Percentiles rank a stretch among this genome's conserved stretches.
Conservation (phyloP, 768 basidiomycete genomes). For the Dendrothele bispora region DNA sequence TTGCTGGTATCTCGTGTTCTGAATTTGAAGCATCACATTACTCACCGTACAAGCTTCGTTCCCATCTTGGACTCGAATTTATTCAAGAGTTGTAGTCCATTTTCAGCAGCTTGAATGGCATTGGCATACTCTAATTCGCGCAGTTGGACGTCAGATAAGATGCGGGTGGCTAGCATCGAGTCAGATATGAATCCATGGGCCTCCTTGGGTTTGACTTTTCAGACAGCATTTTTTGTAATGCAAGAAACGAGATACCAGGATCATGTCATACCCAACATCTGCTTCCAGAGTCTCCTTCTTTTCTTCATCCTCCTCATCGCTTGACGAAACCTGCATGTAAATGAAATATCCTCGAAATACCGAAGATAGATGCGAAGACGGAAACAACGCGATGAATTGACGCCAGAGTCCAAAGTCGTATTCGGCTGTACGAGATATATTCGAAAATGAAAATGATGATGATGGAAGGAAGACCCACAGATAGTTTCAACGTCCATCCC, state of each 20-base stretch:
- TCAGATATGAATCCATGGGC: conserved; percentile 48
- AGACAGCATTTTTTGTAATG: not conserved
- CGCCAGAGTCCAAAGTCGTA: conserved; percentile 60
- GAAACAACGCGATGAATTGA: conserved; percentile 67
- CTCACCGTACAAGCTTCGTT: conserved; percentile 49
- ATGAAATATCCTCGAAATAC: conserved; percentile 69
- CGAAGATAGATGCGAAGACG: conserved; percentile 50
- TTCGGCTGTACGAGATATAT: conserved; percentile 42
- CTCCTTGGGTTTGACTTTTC: too few species aligned
- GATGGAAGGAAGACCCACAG: conserved; percentile 43
- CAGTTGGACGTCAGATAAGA: conserved; percentile 65
- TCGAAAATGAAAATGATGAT: conserved; percentile 2
- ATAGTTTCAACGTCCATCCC: conserved; percentile 65
- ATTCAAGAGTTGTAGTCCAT: conserved; percentile 58
- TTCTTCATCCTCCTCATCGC: conserved; percentile 41
- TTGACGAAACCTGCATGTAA: conserved; percentile 50
- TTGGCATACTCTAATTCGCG: conserved; percentile 73
- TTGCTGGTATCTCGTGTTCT: conserved; percentile 1
- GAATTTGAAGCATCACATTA: conserved; percentile 1
- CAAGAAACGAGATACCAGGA: conserved; percentile 51
- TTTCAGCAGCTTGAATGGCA: conserved; percentile 69
- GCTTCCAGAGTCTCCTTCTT: conserved; percentile 28
- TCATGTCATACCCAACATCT: conserved; percentile 59
- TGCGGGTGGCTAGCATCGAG: conserved; percentile 66
- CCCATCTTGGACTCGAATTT: conserved; percentile 59